phyloP scores from a whole-genome alignment of 495 filamentous ascomycete genomes.

The Emericellopsis terricola region DNA sequence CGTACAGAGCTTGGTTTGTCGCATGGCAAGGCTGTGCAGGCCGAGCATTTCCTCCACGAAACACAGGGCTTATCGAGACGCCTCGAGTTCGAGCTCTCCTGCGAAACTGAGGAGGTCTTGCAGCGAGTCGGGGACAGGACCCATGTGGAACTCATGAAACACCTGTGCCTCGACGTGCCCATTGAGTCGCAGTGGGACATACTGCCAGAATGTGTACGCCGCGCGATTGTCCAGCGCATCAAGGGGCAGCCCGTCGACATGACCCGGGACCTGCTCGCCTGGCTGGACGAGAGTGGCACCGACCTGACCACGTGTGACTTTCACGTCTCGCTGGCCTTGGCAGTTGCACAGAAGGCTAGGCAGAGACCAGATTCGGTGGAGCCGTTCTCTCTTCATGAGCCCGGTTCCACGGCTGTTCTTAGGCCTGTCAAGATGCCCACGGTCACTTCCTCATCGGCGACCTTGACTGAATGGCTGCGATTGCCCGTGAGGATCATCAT shows the following conservation, averaged over 20 bases:
- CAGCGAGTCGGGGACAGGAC: conserved; percentile 1
- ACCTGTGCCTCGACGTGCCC: conserved; percentile 7
- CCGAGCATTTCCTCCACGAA: conserved; percentile 4
- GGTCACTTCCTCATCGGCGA: background rate
- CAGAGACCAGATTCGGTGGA: conserved; percentile 1
- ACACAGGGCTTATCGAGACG: conserved; percentile 1
- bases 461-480: background rate
- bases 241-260: background rate
- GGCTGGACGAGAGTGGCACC: conserved; percentile 1
- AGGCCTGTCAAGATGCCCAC: background rate
- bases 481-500: background rate
- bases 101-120: conserved; percentile 1
- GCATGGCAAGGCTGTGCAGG: conserved; percentile 3
- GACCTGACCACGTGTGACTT: conserved; percentile 6
- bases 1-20: conserved; percentile 3
- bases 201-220: conserved; percentile 3
- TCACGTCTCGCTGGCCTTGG: conserved; percentile 5
- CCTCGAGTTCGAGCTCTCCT: conserved; percentile 6
- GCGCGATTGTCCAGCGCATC: conserved; percentile 6
- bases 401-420: background rate
- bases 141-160: conserved; percentile 4
- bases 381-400: background rate
- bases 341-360: conserved; percentile 1
- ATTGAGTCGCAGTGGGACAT: conserved; percentile 7
- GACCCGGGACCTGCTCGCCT: background rate